Evolutionary conservation across 2,329 filamentous ascomycete species (phyloP), one percentile per base, ranked within the genome.

Genomic region (Monosporascus sp.): DNA sequence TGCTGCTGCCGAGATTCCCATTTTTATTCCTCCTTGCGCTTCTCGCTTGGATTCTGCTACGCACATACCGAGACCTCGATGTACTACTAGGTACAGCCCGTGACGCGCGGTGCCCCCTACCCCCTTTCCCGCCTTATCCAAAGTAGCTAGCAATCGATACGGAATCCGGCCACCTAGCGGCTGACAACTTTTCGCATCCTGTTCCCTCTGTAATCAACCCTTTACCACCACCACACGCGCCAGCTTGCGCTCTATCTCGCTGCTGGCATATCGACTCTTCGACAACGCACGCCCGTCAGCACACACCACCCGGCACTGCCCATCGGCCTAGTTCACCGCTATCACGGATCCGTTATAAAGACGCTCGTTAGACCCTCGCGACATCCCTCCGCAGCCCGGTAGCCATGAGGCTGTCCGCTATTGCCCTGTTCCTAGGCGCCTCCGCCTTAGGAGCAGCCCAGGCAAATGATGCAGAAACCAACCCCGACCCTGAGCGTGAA

Each of bases 381-480:
- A 58, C 54, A 48, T 48, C 44, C 48, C 41, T 41, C 59, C 58
- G 49, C 54, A 56, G 52, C 15, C 48, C 50, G 50, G 53, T 51
- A 56, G 60, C 63, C 65, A 79, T 79, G 76, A 74, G 73, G 70
- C 67, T 77, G 58, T 67, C 68, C 51, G 69, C 70, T 50, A 62
- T 76, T 51, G 67, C 78, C 55, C 67, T 79, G 60, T 65, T 82
- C 50, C 68, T 82, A 54, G 72, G 77, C 68, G 72, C 72, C 36
- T 70, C 72, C 50, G 67, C 70, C 48, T 60, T 76, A 47, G 74
- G 73, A 49, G 65, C 69, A 48, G 72, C 73, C 38, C 66, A 68
- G 58, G 61, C 60, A 53, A 59, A 63, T 54, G 65, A 60, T 46
- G 67, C 70, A 41, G 69, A 75, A 47, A 70, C 68, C 9, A 73